These are phyloP conservation scores for Bipolaris bicolor DNA, from an alignment of 2,329 filamentous ascomycete species.

Conservation along the genomic window DNA sequence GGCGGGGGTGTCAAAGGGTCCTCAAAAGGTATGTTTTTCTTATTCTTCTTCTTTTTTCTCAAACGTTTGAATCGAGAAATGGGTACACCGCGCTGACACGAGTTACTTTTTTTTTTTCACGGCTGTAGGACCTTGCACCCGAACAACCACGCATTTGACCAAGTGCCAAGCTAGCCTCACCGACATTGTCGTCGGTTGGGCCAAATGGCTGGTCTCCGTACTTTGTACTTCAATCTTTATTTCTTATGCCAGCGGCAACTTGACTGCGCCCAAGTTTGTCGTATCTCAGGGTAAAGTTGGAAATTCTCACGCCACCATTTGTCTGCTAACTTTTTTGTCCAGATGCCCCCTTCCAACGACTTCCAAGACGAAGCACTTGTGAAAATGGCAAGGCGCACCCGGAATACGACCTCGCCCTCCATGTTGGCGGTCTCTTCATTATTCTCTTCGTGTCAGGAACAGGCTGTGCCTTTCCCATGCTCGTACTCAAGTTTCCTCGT, in stretches of 20 bases:
- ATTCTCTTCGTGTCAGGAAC: constrained; percentile 43
- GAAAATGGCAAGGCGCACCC: constrained; percentile 28
- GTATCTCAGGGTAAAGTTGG: constrained; percentile 19
- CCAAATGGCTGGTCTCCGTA: constrained; percentile 34
- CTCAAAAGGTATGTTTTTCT: constrained; percentile 19
- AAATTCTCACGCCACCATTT: not conserved
- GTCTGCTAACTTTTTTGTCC: not conserved
- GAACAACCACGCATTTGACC: constrained; percentile 27
- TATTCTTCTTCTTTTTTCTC: not conserved
- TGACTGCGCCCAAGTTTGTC: constrained; percentile 12
- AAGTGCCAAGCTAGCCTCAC: constrained; percentile 27
- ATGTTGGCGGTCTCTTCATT: constrained; percentile 43
- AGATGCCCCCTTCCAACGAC: constrained; percentile 19
- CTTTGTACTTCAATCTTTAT: constrained; percentile 34
- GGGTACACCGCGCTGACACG: constrained; percentile 13
- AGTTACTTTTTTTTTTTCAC: not conserved
- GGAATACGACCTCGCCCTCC: constrained; percentile 39
- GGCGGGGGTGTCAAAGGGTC: constrained; percentile 39
- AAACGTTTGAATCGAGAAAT: not conserved
- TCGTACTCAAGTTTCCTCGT: constrained; percentile 65
- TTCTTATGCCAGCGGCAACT: constrained; percentile 23
- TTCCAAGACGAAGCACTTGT: constrained; percentile 30
- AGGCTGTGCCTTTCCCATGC: constrained; percentile 67
- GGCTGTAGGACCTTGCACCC: constrained; percentile 38
- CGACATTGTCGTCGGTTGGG: constrained; percentile 24